A percentile compares a stretch with the other conserved stretches of the same genome.
These are phyloP conservation scores for Dothideomycetes sp. DNA, from an alignment of 2,329 filamentous ascomycete species.

Conservation along the genomic window DNA sequence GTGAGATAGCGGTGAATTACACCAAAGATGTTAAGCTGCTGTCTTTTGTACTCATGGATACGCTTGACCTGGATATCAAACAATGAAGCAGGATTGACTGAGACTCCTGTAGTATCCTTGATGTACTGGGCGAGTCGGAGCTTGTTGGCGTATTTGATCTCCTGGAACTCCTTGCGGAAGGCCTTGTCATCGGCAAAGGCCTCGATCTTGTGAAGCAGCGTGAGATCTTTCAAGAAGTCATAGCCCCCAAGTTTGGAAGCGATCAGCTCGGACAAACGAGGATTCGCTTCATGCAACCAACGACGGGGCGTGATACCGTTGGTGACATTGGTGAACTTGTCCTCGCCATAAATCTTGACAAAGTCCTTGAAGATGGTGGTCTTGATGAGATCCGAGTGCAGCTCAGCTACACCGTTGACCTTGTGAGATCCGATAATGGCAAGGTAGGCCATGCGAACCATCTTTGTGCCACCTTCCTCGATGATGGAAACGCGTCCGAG, in stretches of 20 bases:
- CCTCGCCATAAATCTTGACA: slow-evolving; percentile 82
- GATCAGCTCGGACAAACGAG: slow-evolving; percentile 81
- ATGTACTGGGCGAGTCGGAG: slow-evolving; percentile 85
- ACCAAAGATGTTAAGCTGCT: slow-evolving; percentile 81
- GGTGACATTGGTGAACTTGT: slow-evolving; percentile 98
- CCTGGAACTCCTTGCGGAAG: slow-evolving; percentile 89
- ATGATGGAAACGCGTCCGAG: slow-evolving; percentile 88
- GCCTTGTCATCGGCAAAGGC: slow-evolving; percentile 70
- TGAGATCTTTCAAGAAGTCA: slow-evolving; percentile 84
- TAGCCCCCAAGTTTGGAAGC: slow-evolving; percentile 76
- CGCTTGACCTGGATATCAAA: slow-evolving; percentile 98
- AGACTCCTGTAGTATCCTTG: slow-evolving; percentile 66
- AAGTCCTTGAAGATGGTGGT: slow-evolving; percentile 99
- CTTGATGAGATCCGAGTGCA: slow-evolving; percentile 96
- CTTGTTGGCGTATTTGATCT: slow-evolving; percentile 97
- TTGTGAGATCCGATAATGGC: slow-evolving; percentile 97
- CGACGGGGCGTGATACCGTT: slow-evolving; percentile 94
- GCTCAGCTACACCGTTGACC: slow-evolving; percentile 94
- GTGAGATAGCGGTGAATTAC: slow-evolving; percentile 89
- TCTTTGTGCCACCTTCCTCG: slow-evolving; percentile 92
- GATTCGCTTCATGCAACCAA: slow-evolving; percentile 97
- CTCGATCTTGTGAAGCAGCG: slow-evolving; percentile 75
- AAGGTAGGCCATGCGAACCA: slow-evolving; percentile 93
- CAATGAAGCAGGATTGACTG: slow-evolving; percentile 74
- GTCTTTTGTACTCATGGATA: slow-evolving; percentile 96